Percentiles rank a stretch among this genome's conserved stretches.
Evolutionary conservation across 2,329 filamentous ascomycete species (phyloP).

Genomic region (Claviceps maximensis): DNA sequence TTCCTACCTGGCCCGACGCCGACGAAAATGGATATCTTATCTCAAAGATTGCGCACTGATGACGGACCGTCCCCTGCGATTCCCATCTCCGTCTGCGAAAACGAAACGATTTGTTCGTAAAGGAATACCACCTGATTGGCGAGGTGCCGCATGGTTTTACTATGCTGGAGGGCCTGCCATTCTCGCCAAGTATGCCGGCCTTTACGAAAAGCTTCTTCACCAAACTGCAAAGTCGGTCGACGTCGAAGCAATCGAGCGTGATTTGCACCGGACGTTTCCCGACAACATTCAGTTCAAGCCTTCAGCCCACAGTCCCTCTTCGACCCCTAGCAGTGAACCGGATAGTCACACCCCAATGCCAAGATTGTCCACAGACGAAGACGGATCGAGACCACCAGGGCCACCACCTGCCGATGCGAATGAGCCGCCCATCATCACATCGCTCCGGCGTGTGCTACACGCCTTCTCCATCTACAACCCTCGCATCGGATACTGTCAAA

Average conservation of each 20-base stretch:
- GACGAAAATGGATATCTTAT: constrained; percentile 69
- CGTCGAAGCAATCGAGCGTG: constrained; percentile 81
- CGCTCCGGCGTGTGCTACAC: constrained; percentile 72
- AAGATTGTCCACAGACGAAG: constrained; percentile 20
- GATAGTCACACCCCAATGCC: constrained; percentile 25
- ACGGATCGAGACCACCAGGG: constrained; percentile 16
- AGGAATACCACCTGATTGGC: constrained; percentile 85
- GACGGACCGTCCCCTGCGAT: constrained; percentile 58
- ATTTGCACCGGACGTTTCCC: constrained; percentile 86
- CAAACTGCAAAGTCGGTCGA: constrained; percentile 57
- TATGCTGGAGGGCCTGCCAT: constrained; percentile 81
- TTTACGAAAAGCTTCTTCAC: constrained; percentile 60
- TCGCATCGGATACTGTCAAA: constrained; percentile 88
- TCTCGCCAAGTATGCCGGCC: constrained; percentile 58
- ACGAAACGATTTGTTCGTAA: constrained; percentile 85
- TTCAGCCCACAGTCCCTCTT: constrained; percentile 19
- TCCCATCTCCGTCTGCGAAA: constrained; percentile 69
- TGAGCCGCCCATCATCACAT: constrained; percentile 68
- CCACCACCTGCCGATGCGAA: constrained; percentile 22
- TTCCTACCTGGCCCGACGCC: constrained; percentile 59
- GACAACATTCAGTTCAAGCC: constrained; percentile 89
- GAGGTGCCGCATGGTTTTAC: constrained; percentile 94
- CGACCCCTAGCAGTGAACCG: constrained; percentile 17
- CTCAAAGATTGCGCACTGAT: constrained; percentile 65
- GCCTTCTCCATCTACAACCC: constrained; percentile 89